These are phyloP conservation scores for Tagetes patula DNA, from an alignment of 129 eudicot genomes.

Conservation along the genomic window DNA sequence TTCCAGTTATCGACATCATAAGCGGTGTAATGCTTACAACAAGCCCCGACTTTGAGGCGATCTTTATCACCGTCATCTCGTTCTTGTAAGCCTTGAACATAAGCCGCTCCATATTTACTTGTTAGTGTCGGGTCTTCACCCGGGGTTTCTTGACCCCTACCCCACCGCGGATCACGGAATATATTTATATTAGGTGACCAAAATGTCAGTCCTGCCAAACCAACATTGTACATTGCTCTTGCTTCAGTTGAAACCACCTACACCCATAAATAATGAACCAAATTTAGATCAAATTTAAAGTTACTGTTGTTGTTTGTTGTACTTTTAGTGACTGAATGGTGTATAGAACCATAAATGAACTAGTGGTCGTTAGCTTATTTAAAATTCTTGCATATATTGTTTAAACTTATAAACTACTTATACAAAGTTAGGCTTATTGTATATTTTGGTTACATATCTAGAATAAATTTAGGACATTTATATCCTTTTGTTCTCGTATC, in stretches of 20 bases:
- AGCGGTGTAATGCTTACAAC: constrained; percentile 97
- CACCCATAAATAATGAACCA: constrained; percentile 25
- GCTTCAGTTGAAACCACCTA: constrained; percentile 98
- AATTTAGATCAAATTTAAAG: constrained; percentile 16
- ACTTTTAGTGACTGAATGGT: constrained; percentile 5
- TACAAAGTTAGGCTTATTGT: constrained; percentile 10
- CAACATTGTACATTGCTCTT: constrained; percentile 97
- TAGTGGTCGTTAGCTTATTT: constrained; percentile 17
- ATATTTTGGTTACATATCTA: constrained; percentile 2
- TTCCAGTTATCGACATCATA: constrained; percentile 96
- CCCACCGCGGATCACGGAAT: constrained; percentile 98
- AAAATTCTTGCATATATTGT: background rate
- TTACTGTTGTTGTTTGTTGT: constrained; percentile 13
- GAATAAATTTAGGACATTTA: background rate
- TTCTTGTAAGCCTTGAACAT: constrained; percentile 81
- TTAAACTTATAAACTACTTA: constrained; percentile 16
- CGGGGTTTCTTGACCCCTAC: constrained; percentile 96
- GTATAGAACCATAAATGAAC: constrained; percentile 27
- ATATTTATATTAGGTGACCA: constrained; percentile 97
- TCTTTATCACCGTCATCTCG: constrained; percentile 72
- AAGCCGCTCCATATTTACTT: constrained; percentile 68
- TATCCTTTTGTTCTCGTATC: background rate
- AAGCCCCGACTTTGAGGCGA: constrained; percentile 86
- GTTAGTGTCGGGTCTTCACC: constrained; percentile 92
- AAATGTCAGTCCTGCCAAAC: constrained; percentile 84